These are phyloP conservation scores for Anastatica hierochuntica DNA, from an alignment of 345 rosid species.

Conservation along the genomic window DNA sequence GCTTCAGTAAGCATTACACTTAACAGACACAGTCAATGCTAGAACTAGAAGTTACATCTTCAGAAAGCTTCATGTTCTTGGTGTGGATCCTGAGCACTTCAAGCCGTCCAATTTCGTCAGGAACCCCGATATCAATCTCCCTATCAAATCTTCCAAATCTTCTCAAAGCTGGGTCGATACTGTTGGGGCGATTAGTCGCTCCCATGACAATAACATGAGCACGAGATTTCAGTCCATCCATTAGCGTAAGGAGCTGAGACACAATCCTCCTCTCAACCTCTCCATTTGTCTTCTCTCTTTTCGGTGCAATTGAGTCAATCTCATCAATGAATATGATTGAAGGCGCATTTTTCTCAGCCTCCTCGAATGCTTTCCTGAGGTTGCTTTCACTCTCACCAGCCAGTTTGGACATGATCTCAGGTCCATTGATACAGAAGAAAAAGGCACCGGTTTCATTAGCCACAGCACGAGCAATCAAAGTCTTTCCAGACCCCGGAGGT, in stretches of 20 bases:
- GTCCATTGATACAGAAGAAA: too few relatives aligned
- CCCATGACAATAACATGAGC: constrained; percentile 97
- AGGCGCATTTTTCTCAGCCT: constrained; percentile 97
- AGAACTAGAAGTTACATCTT: constrained; percentile 39
- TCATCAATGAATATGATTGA: too few relatives aligned
- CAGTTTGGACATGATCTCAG: constrained; percentile 93
- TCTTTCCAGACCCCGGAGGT: constrained; percentile 86
- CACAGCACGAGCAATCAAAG: constrained; percentile 95
- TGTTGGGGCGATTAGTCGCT: constrained; percentile 97
- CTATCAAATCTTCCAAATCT: constrained; percentile 97
- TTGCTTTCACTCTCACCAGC: constrained; percentile 99
- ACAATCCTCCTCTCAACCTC: constrained; percentile 98
- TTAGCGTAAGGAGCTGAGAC: constrained; percentile 84
- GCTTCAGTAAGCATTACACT: background rate
- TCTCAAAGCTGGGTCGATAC: constrained; percentile 89
- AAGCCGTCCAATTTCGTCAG: constrained; percentile 95
- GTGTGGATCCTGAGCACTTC: constrained; percentile 97
- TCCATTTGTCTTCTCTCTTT: constrained; percentile 93
- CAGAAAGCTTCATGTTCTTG: constrained; percentile 96
- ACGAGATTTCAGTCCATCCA: constrained; percentile 93
- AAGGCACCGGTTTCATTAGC: constrained; percentile 97
- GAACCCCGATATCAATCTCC: too few relatives aligned
- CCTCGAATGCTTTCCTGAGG: constrained; percentile 95
- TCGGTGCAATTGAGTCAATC: constrained; percentile 95
- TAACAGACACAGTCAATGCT: background rate